Evolutionary conservation across 805 yeast genomes (phyloP), one percentile per base, ranked within the genome.

Genomic region (Spathaspora girioi): DNA sequence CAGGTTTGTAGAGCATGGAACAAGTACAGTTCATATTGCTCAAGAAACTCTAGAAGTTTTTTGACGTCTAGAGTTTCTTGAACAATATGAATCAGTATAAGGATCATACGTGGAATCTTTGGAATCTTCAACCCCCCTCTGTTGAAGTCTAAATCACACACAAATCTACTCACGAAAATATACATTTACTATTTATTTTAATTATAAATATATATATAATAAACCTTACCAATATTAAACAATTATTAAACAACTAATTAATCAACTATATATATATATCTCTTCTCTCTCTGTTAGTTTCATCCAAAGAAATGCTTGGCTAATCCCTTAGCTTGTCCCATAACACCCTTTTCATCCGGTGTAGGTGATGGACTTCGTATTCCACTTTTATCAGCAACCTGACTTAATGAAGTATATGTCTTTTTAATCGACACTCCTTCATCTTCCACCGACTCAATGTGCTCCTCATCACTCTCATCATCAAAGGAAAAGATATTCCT

Each of bases 351-450:
- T 29, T 50, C 48, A 18, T 48, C 31, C 17, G 7, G 6, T 35
- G 31, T 26, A 20, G 68, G 63, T n/a, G 68, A 55, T 1, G 71
- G 64, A 45, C 63, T 61, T 19, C 60, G 52, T 43, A 70, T 68
- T 5, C 77, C 76, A 52, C 64, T 72, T 46, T 64, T 65, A 29
- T 77, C 82, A 1, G 84, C 84, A 20, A 81, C 81, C 54, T 77
- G 81, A 49, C 78, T 74, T 45, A 78, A 61, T 1, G 81, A 71
- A 19, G 78, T 74, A 54, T 71, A 77, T 49, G 79, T 76, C 47
- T 48, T 26, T 50, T 40, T 38, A 51, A 29, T 42, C 49, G 49
- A 17, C 15, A 43, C 77, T 55, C 57, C 71, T 40, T 65, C 73
- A 8, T 68, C 66, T 43, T 64, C 72, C 5, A n/a, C n/a, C n/a